A percentile compares a stretch with the other conserved stretches of the same genome.
Evolutionary conservation across 257 asterid species (phyloP).

Genomic region (Jacaranda mimosifolia): DNA sequence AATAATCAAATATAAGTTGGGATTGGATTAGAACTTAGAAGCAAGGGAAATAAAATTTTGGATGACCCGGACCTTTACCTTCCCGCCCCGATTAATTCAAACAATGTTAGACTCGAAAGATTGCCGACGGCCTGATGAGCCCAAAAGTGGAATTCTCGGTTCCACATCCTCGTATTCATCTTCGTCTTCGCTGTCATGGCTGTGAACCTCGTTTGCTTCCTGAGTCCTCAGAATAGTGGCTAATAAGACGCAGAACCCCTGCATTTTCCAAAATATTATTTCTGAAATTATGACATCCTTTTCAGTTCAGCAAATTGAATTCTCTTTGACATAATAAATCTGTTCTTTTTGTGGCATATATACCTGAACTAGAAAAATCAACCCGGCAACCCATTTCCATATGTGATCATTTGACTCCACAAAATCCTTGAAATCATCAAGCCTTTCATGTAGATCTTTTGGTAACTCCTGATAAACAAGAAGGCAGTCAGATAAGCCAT

Average conservation of each 20-base stretch:
- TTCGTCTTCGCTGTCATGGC: slow-evolving; percentile 38
- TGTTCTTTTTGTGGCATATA: background rate
- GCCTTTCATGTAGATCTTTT: slow-evolving; percentile 37
- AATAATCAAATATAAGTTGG: background rate
- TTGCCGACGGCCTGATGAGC: slow-evolving; percentile 27
- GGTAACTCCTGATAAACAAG: slow-evolving; percentile 52
- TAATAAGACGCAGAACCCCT: slow-evolving; percentile 59
- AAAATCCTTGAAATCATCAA: slow-evolving; percentile 52
- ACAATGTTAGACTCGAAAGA: slow-evolving; percentile 25
- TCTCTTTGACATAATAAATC: background rate
- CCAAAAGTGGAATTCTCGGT: slow-evolving; percentile 41
- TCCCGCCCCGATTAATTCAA: slow-evolving; percentile 15
- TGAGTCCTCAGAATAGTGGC: slow-evolving; percentile 56
- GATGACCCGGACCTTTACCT: too few species aligned
- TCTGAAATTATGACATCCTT: background rate
- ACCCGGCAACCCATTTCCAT: slow-evolving; percentile 49
- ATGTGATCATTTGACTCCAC: slow-evolving; percentile 41
- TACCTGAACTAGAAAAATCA: slow-evolving; percentile 60
- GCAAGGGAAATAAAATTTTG: too few species aligned
- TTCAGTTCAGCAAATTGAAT: too few species aligned
- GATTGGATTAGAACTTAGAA: too few species aligned
- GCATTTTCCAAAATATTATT: slow-evolving; percentile 10
- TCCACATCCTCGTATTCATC: slow-evolving; percentile 21
- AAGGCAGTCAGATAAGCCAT: too few species aligned
- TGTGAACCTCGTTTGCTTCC: slow-evolving; percentile 22